Evolutionary conservation across 2,329 filamentous ascomycete species (phyloP), one percentile per base, ranked within the genome.

Genomic region (Ophiostoma montium): DNA sequence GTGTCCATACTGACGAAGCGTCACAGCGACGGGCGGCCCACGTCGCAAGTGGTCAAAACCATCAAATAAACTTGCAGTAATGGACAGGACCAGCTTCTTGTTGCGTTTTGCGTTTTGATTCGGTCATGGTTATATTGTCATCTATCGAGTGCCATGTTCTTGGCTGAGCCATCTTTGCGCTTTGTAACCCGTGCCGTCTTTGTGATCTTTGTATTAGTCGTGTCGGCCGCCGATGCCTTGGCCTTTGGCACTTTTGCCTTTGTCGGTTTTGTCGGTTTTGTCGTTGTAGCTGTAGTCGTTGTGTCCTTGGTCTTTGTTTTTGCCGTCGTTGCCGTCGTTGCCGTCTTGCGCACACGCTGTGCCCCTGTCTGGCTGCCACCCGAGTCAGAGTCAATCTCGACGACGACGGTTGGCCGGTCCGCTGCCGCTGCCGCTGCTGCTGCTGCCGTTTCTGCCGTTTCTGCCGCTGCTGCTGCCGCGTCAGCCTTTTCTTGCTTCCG

Each of bases 401-500:
- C 39, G 9, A 42, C 39, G 21, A 36, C 39, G 21, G 36, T 39
- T 2, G 31, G 32, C 35, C 13, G 18, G 21, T 18, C 31, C 6
- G 15, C 23, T 19, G 16, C 30, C 1, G 16, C 36, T 11, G 21
- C 5, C 4, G 13, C 48, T 31, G 41, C 21, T n/a, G 35, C 5
- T 15, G 38, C 53, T 3, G 42, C 46, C 33, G 48, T 50, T n/a
- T 54, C 51, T 15, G 23, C 23, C 23, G 23, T 31, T 42, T 27
- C 35, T 11, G 12, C 19, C 5, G 31, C 44, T 16, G 36, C 10
- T 5, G 6, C 47, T 36, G 47, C 21, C 16, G 35, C 9, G 23
- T 44, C 51, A 7, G 42, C 44, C 42, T 48, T 50, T n/a, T 54
- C 52, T 15, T 47, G 18, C 19, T 46, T 50, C 19, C 54, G 54